phyloP scores from a whole-genome alignment of 345 rosid genomes.

The Sisymbrium irio region DNA sequence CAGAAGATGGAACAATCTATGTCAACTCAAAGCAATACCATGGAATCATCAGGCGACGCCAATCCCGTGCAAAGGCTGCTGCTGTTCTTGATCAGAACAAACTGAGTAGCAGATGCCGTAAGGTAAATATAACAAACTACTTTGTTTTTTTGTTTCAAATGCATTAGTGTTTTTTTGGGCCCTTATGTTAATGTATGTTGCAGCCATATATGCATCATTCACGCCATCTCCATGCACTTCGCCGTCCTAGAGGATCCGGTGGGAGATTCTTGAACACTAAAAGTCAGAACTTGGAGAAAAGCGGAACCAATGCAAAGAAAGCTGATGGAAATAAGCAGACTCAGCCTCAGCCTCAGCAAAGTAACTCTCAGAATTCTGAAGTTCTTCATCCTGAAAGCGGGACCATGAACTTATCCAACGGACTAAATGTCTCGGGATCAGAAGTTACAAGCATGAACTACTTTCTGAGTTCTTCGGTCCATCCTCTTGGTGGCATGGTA shows the following conservation, averaged over 20 bases:
- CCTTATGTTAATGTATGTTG: constrained; percentile 21
- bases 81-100: constrained; percentile 51
- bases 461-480: constrained; percentile 42
- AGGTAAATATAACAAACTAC: constrained; percentile 46
- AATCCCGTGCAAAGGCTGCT: constrained; percentile 87
- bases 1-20: constrained; percentile 78
- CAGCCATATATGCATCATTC: constrained; percentile 94
- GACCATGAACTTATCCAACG: constrained; percentile 54
- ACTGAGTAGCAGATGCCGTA: constrained; percentile 44
- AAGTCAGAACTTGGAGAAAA: constrained; percentile 28
- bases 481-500: constrained; percentile 49
- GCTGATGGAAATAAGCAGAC: constrained; percentile 16
- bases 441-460: constrained; percentile 80
- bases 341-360: constrained; percentile 35
- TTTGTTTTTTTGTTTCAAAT: neutral
- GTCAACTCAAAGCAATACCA: constrained; percentile 97
- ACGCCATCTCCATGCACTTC: constrained; percentile 93
- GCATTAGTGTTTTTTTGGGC: neutral
- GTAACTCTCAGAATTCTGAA: constrained; percentile 77
- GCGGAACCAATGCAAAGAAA: constrained; percentile 31
- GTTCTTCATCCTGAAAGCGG: constrained; percentile 75
- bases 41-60: constrained; percentile 86
- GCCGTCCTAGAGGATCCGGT: constrained; percentile 93
- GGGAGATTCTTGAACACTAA: constrained; percentile 93
- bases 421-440: constrained; percentile 50